Evolutionary conservation across 805 yeast genomes (phyloP).

Genomic region (Myxozyma vanderwaltii): DNA sequence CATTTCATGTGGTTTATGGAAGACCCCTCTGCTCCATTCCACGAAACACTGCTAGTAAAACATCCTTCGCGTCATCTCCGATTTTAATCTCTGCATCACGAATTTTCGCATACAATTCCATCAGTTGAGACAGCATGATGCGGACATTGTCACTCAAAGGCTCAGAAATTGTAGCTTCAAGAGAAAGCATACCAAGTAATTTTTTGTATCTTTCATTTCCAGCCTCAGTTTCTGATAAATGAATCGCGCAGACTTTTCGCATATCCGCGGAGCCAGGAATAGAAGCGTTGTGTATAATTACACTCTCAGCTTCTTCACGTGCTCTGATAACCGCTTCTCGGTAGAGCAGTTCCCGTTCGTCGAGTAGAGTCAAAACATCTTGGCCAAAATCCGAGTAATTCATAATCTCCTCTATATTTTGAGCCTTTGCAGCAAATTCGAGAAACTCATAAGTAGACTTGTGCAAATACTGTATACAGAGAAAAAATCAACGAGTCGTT

Average conservation of each 20-base stretch:
- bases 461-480: background rate
- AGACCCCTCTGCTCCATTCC: too few species aligned
- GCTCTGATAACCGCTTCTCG: background rate
- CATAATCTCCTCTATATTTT: background rate
- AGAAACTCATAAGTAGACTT: background rate
- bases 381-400: background rate
- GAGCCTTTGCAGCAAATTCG: background rate
- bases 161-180: background rate
- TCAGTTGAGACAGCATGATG: background rate
- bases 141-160: background rate
- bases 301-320: background rate
- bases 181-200: background rate
- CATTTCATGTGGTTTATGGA: too few species aligned
- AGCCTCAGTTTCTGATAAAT: too few species aligned
- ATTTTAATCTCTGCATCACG: background rate
- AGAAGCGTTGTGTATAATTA: too few species aligned
- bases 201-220: too few species aligned
- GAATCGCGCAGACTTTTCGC: too few species aligned
- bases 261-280: too few species aligned
- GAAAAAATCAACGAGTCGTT: too few species aligned
- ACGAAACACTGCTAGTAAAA: background rate
- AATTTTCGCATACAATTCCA: background rate
- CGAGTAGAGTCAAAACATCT: background rate
- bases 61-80: background rate
- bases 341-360: background rate